A percentile compares a stretch with the other conserved stretches of the same genome.
These are phyloP conservation scores for Papilionanthe hybrid DNA, from an alignment of 116 monocot species.

Conservation along the genomic window DNA sequence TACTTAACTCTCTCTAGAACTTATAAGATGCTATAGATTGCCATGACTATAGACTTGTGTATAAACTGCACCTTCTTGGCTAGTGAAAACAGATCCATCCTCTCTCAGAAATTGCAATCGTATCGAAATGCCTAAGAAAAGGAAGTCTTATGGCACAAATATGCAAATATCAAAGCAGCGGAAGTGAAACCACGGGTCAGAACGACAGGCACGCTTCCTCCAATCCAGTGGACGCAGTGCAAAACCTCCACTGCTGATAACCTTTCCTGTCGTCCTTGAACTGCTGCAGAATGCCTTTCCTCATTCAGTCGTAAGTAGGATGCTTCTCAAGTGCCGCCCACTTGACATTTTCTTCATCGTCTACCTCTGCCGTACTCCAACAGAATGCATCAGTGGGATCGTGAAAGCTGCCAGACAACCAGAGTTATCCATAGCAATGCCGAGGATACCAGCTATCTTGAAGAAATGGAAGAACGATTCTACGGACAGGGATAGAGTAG, in stretches of 20 bases:
- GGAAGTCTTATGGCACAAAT: not conserved
- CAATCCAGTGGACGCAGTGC: too few relatives aligned
- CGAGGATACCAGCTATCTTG: not conserved
- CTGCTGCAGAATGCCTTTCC: constrained; percentile 9
- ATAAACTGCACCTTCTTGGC: not conserved
- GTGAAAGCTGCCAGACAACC: not conserved
- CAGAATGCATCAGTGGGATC: constrained; percentile 6
- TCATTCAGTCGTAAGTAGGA: constrained; percentile 9
- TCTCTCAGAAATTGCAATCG: not conserved
- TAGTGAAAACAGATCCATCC: too few relatives aligned
- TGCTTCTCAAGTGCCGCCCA: constrained; percentile 28
- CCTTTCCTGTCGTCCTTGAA: constrained; percentile 6
- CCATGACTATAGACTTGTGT: not conserved
- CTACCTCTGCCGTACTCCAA: not conserved
- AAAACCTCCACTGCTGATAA: too few relatives aligned
- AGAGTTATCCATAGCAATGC: not conserved
- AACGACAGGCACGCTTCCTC: too few relatives aligned
- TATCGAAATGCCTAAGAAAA: not conserved
- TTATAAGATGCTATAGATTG: not conserved
- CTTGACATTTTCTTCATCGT: constrained; percentile 16
- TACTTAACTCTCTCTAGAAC: not conserved
- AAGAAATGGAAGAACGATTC: not conserved
- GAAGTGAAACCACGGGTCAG: too few relatives aligned
- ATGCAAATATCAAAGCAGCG: not conserved
- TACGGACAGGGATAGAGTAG: not conserved